Base-by-base conservation (phyloP, 257 asterid species). In the Primulina huaijiensis region DNA sequence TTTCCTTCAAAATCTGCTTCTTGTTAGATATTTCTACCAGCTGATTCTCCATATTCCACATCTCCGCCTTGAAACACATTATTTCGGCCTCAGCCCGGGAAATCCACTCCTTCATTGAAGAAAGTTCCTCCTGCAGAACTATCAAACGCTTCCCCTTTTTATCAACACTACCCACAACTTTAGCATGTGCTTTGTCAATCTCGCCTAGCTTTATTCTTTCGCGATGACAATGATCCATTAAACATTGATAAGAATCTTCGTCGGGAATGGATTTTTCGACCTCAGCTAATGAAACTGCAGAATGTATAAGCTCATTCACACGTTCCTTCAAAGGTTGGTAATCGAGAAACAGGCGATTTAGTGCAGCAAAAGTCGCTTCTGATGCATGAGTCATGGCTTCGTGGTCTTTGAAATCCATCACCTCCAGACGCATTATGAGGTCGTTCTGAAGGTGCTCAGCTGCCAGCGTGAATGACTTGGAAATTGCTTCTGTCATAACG, bases 291-390 rank as follows among this genome's bases (percentile, higher is more conserved):
- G 72, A 64, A 5, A 57, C 65, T 58, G 89, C 87, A 65, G 65
- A 62, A 12, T 46, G 60, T 43, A 83, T 72, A 71, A 79, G 69
- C 12, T 75, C 82, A 35, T 70, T 40, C 6, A 68, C 77, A 8
- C 73, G 79, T 12, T 64, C 46, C 69, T 80, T 64, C 59, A 83
- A 72, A 58, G 76, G 72, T 70, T 65, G 70, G 63, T 72, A 53
- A 55, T 78, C 75, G 2, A 70, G 33, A 20, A 20, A 23, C 46
- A 83, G 64, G 11, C 52, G 68, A 61, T 75, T 84, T 16, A 86
- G 70, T 21, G 92, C 89, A 34, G 76, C 73, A 74, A 78, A 86
- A 1, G 86, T 78, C 30, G 64, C 69, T 57, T 80, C 70, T 21
- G 87, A 80, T 27, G 62, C 89, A 27, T 35, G 64, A 29, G 21